Evolutionary conservation across 768 basidiomycete species (phyloP).

Genomic region (Psilocybe sp.): DNA sequence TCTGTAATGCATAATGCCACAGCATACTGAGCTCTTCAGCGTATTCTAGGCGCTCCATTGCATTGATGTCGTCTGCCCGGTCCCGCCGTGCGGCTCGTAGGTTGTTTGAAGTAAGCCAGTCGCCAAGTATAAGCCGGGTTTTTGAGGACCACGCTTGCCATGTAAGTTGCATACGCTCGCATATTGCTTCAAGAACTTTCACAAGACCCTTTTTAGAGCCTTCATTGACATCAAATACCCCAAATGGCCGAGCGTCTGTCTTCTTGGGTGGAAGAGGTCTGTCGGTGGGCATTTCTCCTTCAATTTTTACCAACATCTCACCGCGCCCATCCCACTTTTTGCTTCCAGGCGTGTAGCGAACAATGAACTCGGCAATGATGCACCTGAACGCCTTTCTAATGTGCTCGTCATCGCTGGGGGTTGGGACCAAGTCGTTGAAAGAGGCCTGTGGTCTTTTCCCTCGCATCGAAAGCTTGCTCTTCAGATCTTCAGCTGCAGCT

Average conservation of each 20-base stretch:
- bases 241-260: slow-evolving; percentile 22
- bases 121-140: slow-evolving; percentile 21
- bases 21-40: slow-evolving; percentile 19
- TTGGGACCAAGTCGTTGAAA: too few relatives aligned
- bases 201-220: slow-evolving; percentile 25
- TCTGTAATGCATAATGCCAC: slow-evolving; percentile 25
- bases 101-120: slow-evolving; percentile 27
- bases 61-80: slow-evolving; percentile 18
- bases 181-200: slow-evolving; percentile 19
- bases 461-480: not conserved
- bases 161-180: slow-evolving; percentile 14
- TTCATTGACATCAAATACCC: slow-evolving; percentile 27
- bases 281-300: slow-evolving; percentile 13
- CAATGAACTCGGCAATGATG: too few relatives aligned
- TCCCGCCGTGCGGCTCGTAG: slow-evolving; percentile 18
- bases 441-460: not conserved
- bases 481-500: not conserved
- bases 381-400: too few relatives aligned
- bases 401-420: too few relatives aligned
- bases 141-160: slow-evolving; percentile 17
- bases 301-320: too few relatives aligned
- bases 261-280: slow-evolving; percentile 18
- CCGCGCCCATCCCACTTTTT: too few relatives aligned
- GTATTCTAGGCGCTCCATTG: slow-evolving; percentile 21
- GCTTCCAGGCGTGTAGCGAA: too few relatives aligned